phyloP scores from a whole-genome alignment of 2,329 filamentous ascomycete species.

The Ceratocystis alfenasii region DNA sequence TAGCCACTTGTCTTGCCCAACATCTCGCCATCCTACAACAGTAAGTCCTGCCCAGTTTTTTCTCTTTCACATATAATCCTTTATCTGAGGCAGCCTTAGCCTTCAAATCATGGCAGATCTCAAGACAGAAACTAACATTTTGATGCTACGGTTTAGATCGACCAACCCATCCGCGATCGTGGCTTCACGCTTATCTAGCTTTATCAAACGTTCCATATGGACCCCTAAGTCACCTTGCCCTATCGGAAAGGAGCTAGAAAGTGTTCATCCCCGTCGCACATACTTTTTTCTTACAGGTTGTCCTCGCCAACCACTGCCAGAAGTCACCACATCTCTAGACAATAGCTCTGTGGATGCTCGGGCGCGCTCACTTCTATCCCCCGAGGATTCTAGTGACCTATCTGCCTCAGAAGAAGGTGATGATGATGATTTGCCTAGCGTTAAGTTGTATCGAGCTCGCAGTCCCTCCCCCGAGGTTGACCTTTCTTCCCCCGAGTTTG shows the following conservation, averaged over 20 bases:
- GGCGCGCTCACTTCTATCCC: constrained; percentile 56
- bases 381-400: constrained; percentile 62
- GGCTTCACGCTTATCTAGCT: constrained; percentile 78
- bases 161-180: constrained; percentile 93
- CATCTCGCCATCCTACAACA: constrained; percentile 77
- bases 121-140: not conserved
- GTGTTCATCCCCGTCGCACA: constrained; percentile 82
- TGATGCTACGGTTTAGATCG: constrained; percentile 48
- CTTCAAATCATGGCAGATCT: constrained; percentile 9
- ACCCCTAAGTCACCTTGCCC: constrained; percentile 69
- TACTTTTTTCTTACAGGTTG: constrained; percentile 94
- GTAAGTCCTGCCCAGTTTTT: constrained; percentile 45
- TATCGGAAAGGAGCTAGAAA: constrained; percentile 82
- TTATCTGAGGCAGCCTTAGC: not conserved
- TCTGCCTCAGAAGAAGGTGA: constrained; percentile 37
- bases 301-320: constrained; percentile 68
- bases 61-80: not conserved
- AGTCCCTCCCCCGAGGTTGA: constrained; percentile 92
- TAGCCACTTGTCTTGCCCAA: constrained; percentile 66
- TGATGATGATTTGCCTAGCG: constrained; percentile 22
- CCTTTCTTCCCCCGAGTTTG: constrained; percentile 74
- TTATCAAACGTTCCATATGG: constrained; percentile 78
- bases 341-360: not conserved
- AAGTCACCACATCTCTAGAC: not conserved
- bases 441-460: constrained; percentile 50